Percentiles rank a stretch among this genome's conserved stretches.
These are phyloP conservation scores for Pyrus hybrid DNA, from an alignment of 331 rosid genomes.

Conservation along the genomic window DNA sequence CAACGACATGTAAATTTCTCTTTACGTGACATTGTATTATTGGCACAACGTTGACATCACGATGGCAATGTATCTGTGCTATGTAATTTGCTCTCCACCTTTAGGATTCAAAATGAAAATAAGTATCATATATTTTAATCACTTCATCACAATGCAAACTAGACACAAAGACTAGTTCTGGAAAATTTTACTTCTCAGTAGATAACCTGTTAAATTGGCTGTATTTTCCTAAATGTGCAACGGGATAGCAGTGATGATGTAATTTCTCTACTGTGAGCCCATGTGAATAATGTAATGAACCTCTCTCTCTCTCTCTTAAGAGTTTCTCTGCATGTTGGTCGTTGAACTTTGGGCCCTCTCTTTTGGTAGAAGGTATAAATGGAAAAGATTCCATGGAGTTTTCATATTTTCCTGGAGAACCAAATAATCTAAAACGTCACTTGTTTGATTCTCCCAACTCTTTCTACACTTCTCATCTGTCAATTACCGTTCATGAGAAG, in stretches of 20 bases:
- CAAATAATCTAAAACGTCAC: constrained; percentile 17
- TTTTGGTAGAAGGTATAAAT: constrained; percentile 15
- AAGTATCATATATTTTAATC: neutral
- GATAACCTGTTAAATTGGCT: neutral
- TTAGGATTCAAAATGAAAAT: neutral
- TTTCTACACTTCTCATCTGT: constrained; percentile 6
- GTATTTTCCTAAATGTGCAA: neutral
- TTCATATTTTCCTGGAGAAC: constrained; percentile 19
- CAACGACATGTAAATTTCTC: too few relatives aligned
- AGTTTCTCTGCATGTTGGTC: constrained; percentile 5
- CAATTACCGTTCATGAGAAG: neutral
- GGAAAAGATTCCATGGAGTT: constrained; percentile 21
- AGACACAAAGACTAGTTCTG: neutral
- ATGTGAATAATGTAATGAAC: neutral
- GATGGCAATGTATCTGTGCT: too few relatives aligned
- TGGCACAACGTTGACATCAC: too few relatives aligned
- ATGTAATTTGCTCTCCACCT: too few relatives aligned
- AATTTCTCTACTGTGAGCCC: neutral
- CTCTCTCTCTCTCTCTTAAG: constrained; percentile 9
- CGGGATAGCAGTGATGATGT: neutral
- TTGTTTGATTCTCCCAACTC: constrained; percentile 29
- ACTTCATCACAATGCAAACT: neutral
- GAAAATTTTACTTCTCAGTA: neutral
- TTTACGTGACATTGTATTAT: too few relatives aligned
- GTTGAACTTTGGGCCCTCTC: constrained; percentile 18